A percentile compares a stretch with the other conserved stretches of the same genome.
Conservation (phyloP, 2,329 filamentous ascomycete genomes). For the Stachybotrys echinatus region DNA sequence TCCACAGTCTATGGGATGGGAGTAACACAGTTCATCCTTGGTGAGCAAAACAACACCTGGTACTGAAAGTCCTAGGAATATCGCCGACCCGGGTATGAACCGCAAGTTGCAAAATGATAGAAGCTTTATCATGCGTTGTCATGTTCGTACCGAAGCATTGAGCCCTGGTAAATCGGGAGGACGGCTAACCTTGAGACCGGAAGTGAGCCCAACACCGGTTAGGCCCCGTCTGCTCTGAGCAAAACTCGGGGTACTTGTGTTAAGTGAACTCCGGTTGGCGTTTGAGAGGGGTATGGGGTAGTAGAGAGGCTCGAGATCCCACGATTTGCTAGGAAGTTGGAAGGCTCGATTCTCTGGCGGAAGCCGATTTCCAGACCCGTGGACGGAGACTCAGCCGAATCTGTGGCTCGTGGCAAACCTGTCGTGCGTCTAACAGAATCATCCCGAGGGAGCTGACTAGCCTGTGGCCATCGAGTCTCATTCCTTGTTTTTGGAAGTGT, state of each 20-base stretch:
- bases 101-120: too few species aligned
- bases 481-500: constrained; percentile 7
- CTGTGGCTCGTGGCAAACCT: constrained; percentile 1
- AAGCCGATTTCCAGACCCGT: constrained; percentile 4
- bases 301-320: too few species aligned
- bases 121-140: constrained; percentile 5
- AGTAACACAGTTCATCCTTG: too few species aligned
- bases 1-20: too few species aligned
- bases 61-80: too few species aligned
- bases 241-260: constrained; percentile 11
- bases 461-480: constrained; percentile 11
- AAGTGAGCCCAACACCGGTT: constrained; percentile 20
- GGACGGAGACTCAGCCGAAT: constrained; percentile 6
- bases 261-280: constrained; percentile 4
- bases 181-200: constrained; percentile 23
- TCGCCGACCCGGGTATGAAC: too few species aligned
- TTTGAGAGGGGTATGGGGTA: constrained; percentile 7
- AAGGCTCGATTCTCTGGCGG: constrained; percentile 7
- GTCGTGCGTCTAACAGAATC: neutral
- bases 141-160: constrained; percentile 7
- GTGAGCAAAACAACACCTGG: too few species aligned
- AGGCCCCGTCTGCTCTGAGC: constrained; percentile 12
- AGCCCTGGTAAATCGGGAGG: constrained; percentile 11
- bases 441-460: neutral
- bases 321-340: too few species aligned